Conservation (phyloP, 257 asterid species). For the Prunella vulgaris region DNA sequence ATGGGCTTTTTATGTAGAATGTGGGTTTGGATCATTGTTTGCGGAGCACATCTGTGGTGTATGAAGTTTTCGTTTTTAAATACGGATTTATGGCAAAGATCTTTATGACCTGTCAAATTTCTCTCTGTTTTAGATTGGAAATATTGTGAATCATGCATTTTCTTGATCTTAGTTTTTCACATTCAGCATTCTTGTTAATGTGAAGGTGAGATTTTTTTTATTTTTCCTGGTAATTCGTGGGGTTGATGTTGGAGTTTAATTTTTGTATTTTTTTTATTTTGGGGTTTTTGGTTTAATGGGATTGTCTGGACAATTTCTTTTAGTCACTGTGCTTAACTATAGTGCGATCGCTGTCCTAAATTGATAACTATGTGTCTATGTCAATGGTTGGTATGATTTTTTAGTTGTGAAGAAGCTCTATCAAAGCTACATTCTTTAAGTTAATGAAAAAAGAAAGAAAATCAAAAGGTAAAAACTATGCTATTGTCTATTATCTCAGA, state of each 20-base stretch:
- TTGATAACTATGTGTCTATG: neutral
- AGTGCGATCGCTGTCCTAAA: neutral
- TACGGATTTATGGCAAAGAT: neutral
- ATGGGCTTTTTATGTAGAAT: conserved; percentile 2
- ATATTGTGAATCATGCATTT: neutral
- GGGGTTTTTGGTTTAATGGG: no score
- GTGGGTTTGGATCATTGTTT: conserved; percentile 14
- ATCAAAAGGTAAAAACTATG: neutral
- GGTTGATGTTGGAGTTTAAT: neutral
- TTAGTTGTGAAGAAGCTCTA: neutral
- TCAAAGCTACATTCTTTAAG: neutral
- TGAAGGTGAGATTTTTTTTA: neutral
- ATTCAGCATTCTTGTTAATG: neutral
- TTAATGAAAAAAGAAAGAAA: neutral
- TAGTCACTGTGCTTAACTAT: neutral
- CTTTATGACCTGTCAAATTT: neutral
- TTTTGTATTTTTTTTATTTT: no score
- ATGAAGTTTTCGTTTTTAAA: neutral
- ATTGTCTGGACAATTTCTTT: neutral
- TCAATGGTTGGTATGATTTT: neutral
- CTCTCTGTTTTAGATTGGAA: neutral
- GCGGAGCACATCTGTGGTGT: neutral
- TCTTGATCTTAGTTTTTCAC: neutral
- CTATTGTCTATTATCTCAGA: neutral
- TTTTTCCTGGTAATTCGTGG: neutral